A percentile compares a stretch with the other conserved stretches of the same genome.
Evolutionary conservation across 352 stramenopile genomes (phyloP).

Genomic region (Phytophthora pini): DNA sequence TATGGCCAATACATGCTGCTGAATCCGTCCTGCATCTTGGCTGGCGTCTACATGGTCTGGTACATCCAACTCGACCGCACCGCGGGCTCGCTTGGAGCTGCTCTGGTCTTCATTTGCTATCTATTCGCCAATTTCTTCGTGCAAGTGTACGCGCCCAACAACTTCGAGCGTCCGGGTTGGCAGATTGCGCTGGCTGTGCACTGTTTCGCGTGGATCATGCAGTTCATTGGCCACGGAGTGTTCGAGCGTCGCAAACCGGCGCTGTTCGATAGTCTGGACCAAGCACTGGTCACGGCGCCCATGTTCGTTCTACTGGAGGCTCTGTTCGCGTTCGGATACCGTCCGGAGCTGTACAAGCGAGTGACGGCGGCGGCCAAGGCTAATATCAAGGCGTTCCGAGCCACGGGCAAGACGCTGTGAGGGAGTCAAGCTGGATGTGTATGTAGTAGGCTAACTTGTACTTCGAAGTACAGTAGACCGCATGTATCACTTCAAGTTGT

Average conservation of each 20-base stretch:
- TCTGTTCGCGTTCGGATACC: constrained; percentile 83
- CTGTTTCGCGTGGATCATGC: constrained; percentile 70
- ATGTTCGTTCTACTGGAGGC: constrained; percentile 89
- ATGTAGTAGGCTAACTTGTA: background rate
- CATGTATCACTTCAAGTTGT: too few species aligned
- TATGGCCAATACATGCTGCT: constrained; percentile 64
- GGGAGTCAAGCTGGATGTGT: background rate
- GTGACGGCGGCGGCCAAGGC: constrained; percentile 60
- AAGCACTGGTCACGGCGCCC: constrained; percentile 79
- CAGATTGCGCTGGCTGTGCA: constrained; percentile 65
- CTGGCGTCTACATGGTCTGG: constrained; percentile 78
- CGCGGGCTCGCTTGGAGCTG: constrained; percentile 61
- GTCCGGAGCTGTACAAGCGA: constrained; percentile 64
- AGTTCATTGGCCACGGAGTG: constrained; percentile 90
- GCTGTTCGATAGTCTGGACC: constrained; percentile 86
- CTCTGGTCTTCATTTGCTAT: constrained; percentile 58
- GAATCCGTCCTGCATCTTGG: constrained; percentile 63
- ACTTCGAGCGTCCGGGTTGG: constrained; percentile 54
- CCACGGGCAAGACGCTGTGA: constrained; percentile 44
- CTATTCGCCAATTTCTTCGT: constrained; percentile 69
- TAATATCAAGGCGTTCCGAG: constrained; percentile 66
- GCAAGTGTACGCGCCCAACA: constrained; percentile 33
- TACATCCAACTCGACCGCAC: constrained; percentile 72
- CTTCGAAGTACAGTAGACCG: too few species aligned
- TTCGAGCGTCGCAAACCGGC: constrained; percentile 86